Percentiles rank a stretch among this genome's conserved stretches.
Conservation (phyloP, 2,329 filamentous ascomycete genomes). For the Aspergillus novofumigatus region DNA sequence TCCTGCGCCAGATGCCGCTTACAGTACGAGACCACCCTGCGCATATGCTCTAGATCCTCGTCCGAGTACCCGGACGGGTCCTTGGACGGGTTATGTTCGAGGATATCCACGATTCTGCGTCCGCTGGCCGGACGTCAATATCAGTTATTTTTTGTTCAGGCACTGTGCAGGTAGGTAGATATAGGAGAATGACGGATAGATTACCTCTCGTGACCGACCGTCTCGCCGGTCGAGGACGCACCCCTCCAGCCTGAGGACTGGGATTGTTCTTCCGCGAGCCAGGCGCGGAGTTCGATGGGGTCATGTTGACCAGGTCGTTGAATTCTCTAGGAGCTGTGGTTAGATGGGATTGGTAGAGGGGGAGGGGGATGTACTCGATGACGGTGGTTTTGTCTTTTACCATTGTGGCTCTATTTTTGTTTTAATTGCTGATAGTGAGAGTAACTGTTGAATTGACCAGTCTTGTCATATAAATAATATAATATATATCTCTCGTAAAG, state of each 20-base stretch:
- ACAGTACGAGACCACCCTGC: slow-evolving; percentile 60
- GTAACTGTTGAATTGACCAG: not conserved
- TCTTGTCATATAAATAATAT: not conserved
- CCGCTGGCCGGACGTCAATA: slow-evolving; percentile 35
- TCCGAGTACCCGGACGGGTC: slow-evolving; percentile 55
- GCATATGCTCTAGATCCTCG: slow-evolving; percentile 56
- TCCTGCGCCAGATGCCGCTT: slow-evolving; percentile 66
- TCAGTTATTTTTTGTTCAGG: no score
- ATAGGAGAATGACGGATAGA: no score
- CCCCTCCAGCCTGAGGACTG: slow-evolving; percentile 58
- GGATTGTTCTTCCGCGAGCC: slow-evolving; percentile 59
- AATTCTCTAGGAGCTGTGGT: slow-evolving; percentile 50
- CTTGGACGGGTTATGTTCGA: slow-evolving; percentile 59
- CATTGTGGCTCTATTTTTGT: slow-evolving; percentile 33
- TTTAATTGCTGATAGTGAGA: not conserved
- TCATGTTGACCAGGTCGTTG: slow-evolving; percentile 65
- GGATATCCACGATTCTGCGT: slow-evolving; percentile 59
- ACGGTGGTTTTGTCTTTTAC: slow-evolving; percentile 51
- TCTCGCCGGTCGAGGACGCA: slow-evolving; percentile 56
- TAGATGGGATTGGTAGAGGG: not conserved
- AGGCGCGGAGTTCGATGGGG: slow-evolving; percentile 56
- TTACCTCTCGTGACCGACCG: slow-evolving; percentile 58
- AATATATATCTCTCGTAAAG: not conserved
- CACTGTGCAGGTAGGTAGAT: no score
- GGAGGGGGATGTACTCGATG: slow-evolving; percentile 37